These are phyloP conservation scores for Neurospora sp. DNA, from an alignment of 495 filamentous ascomycete species.

Conservation along the genomic window DNA sequence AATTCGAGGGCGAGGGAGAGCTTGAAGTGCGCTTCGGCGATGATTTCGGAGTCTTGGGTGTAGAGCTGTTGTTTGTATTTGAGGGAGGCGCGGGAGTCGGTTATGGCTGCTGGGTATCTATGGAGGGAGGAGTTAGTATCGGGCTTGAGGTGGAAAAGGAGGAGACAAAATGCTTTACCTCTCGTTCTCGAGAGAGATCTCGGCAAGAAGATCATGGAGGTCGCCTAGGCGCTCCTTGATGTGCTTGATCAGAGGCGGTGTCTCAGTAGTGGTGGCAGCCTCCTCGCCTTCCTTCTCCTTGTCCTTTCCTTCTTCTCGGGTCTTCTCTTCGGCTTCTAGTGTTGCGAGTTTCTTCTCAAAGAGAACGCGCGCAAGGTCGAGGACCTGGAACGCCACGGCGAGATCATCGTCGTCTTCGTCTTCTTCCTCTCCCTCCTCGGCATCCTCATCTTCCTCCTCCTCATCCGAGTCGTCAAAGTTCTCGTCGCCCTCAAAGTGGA, in stretches of 20 bases:
- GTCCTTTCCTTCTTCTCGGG: constrained; percentile 36
- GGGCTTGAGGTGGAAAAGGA: neutral
- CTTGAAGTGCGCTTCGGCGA: constrained; percentile 93
- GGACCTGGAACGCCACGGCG: constrained; percentile 77
- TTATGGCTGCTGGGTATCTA: constrained; percentile 68
- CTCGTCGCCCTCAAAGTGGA: constrained; percentile 90
- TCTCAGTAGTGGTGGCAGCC: constrained; percentile 15
- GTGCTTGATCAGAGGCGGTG: constrained; percentile 41
- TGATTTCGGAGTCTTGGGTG: constrained; percentile 63
- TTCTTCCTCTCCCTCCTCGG: constrained; percentile 38
- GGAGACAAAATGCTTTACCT: constrained; percentile 28
- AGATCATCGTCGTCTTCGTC: constrained; percentile 87
- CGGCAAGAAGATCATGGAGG: constrained; percentile 81
- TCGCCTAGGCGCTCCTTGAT: constrained; percentile 80
- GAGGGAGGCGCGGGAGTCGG: constrained; percentile 66
- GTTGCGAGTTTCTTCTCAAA: constrained; percentile 46
- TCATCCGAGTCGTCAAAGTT: constrained; percentile 79
- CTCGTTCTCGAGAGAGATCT: constrained; percentile 93
- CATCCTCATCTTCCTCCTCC: constrained; percentile 48
- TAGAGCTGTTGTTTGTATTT: constrained; percentile 66
- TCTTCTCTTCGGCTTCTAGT: constrained; percentile 16
- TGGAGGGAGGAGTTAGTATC: neutral
- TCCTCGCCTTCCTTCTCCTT: constrained; percentile 34
- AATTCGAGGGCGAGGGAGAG: constrained; percentile 94
- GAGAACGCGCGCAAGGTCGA: constrained; percentile 82